phyloP scores from a whole-genome alignment of 345 rosid species.

The Punica granatum region DNA sequence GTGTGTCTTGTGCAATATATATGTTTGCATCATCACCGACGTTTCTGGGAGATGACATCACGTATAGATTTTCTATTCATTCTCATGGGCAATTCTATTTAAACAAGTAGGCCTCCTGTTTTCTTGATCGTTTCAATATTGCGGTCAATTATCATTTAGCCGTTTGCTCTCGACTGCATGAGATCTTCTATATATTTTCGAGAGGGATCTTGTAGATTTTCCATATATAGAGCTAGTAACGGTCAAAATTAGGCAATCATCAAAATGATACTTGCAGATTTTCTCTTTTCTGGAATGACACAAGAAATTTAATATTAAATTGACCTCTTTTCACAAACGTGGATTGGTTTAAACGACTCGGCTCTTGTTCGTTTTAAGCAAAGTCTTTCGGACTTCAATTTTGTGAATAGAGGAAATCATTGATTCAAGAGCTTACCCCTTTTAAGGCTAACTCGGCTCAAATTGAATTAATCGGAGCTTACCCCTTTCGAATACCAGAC shows the following conservation, averaged over 20 bases:
- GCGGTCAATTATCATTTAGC: constrained; percentile 21
- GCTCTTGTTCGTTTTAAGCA: no score
- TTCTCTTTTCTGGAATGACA: constrained; percentile 11
- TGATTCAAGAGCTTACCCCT: no score
- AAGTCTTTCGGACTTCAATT: no score
- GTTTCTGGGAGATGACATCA: constrained; percentile 9
- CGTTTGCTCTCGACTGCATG: no score
- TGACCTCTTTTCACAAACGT: no score
- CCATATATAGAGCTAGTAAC: neutral
- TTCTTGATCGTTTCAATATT: constrained; percentile 16
- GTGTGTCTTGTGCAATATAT: neutral
- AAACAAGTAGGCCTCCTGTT: neutral
- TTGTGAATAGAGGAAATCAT: no score
- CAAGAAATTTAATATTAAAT: constrained; percentile 4
- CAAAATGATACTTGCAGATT: constrained; percentile 23
- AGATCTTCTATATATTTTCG: no score
- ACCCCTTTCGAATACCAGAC: no score
- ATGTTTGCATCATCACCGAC: neutral
- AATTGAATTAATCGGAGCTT: no score
- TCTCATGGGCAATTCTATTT: constrained; percentile 15
- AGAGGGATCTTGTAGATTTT: no score
- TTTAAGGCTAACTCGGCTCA: no score
- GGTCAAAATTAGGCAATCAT: constrained; percentile 36
- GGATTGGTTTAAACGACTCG: no score
- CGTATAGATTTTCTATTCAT: constrained; percentile 20